These are phyloP conservation scores for Stromatinia cepivora DNA, from an alignment of 2,329 filamentous ascomycete genomes.

Conservation along the genomic window DNA sequence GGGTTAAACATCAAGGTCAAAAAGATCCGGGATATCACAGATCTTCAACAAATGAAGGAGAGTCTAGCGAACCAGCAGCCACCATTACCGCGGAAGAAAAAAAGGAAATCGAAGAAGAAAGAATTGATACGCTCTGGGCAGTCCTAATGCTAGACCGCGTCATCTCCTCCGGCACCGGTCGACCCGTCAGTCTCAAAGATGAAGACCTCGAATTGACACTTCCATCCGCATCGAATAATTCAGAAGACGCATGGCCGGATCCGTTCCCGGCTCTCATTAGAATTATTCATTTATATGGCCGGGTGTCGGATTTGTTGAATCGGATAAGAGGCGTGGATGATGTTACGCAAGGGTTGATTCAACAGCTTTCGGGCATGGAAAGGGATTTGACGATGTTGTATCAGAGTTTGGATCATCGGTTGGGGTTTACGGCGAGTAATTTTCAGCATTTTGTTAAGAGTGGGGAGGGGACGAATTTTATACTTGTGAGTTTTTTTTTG, in stretches of 20 bases:
- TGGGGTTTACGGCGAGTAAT: slow-evolving; percentile 83
- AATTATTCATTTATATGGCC: slow-evolving; percentile 82
- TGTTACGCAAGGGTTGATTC: slow-evolving; percentile 72
- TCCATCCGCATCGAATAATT: slow-evolving; percentile 54
- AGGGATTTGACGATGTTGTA: slow-evolving; percentile 71
- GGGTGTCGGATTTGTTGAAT: slow-evolving; percentile 82
- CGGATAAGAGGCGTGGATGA: slow-evolving; percentile 73
- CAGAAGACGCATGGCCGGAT: slow-evolving; percentile 61
- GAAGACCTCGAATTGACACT: slow-evolving; percentile 82
- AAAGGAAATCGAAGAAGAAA: slow-evolving; percentile 72
- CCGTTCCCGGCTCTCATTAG: slow-evolving; percentile 79
- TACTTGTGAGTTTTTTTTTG: slow-evolving; percentile 66
- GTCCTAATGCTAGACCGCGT: slow-evolving; percentile 85
- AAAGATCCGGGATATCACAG: slow-evolving; percentile 40
- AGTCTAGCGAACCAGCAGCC: slow-evolving; percentile 44
- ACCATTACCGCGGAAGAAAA: slow-evolving; percentile 50
- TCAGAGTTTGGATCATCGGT: slow-evolving; percentile 69
- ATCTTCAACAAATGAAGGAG: slow-evolving; percentile 44
- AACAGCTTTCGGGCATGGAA: slow-evolving; percentile 74
- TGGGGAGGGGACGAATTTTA: slow-evolving; percentile 83
- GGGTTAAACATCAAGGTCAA: slow-evolving; percentile 56
- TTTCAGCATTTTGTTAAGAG: slow-evolving; percentile 81
- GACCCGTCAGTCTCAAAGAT: slow-evolving; percentile 79
- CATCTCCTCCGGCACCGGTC: slow-evolving; percentile 83
- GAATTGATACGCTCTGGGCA: slow-evolving; percentile 86